Evolutionary conservation across 208 protist species (phyloP).

Genomic region (Crithidia bombi): DNA sequence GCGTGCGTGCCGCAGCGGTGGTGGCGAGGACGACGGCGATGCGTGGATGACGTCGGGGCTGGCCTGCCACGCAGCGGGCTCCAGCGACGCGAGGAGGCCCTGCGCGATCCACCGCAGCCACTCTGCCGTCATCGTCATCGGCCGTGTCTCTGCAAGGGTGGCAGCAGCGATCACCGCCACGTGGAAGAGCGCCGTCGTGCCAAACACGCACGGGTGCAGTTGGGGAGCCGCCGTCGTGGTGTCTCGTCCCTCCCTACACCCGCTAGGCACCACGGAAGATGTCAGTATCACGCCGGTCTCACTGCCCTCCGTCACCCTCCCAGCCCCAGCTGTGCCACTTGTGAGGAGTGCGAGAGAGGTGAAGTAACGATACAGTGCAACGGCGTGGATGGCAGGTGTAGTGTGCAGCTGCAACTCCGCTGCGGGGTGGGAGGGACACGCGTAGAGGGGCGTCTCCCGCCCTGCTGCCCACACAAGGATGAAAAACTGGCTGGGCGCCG

Average conservation of each 20-base stretch:
- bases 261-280: background rate
- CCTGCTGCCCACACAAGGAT: conserved; percentile 23
- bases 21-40: background rate
- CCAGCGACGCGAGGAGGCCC: background rate
- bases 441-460: conserved; percentile 11
- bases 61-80: background rate
- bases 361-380: conserved; percentile 20
- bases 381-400: background rate
- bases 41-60: background rate
- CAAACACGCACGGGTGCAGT: conserved; percentile 4
- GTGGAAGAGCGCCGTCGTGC: background rate
- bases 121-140: background rate
- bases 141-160: background rate
- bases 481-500: background rate
- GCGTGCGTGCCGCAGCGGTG: too few relatives aligned
- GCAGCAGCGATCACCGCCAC: background rate
- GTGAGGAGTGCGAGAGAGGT: conserved; percentile 16
- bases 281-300: background rate
- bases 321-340: background rate
- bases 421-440: conserved; percentile 2
- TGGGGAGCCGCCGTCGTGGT: background rate
- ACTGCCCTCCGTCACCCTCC: background rate
- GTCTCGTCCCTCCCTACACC: background rate
- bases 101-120: too few relatives aligned
- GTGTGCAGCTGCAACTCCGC: background rate